Conservation (phyloP, 495 filamentous ascomycete species). For the Lichina pygmaea region DNA sequence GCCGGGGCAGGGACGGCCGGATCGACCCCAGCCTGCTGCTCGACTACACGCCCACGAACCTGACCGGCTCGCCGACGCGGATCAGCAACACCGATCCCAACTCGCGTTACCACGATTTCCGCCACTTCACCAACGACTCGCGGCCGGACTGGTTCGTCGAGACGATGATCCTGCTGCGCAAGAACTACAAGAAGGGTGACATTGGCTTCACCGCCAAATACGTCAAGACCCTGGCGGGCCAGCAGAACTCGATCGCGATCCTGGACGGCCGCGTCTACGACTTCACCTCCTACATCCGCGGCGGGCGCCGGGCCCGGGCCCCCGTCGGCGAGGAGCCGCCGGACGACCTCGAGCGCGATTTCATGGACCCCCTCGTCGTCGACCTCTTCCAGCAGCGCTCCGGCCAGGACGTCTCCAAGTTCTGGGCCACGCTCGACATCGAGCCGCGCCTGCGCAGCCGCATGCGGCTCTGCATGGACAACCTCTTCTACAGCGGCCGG, state of each 20-base stretch:
- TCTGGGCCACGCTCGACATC: constrained; percentile 46
- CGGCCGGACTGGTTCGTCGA: constrained; percentile 80
- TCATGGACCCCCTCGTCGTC: constrained; percentile 55
- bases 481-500: constrained; percentile 84
- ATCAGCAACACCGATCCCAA: constrained; percentile 46
- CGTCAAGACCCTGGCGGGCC: constrained; percentile 35
- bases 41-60: constrained; percentile 56
- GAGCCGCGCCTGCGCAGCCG: constrained; percentile 21
- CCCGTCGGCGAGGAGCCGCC: constrained; percentile 21
- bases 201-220: constrained; percentile 65
- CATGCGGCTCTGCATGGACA: constrained; percentile 75
- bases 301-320: constrained; percentile 38
- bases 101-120: constrained; percentile 75
- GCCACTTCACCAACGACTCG: constrained; percentile 51
- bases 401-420: constrained; percentile 58
- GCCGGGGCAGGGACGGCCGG: constrained; percentile 40
- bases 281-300: constrained; percentile 57
- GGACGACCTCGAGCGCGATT: constrained; percentile 32
- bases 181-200: constrained; percentile 65
- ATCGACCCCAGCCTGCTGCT: constrained; percentile 49
- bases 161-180: constrained; percentile 47
- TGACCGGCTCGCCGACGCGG: constrained; percentile 31
- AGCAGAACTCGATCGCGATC: constrained; percentile 41
- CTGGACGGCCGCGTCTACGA: constrained; percentile 72
- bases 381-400: constrained; percentile 49